Evolutionary conservation across 139 green algal species (phyloP), one percentile per base, ranked within the genome.

Genomic region (Chlorella vulgaris): DNA sequence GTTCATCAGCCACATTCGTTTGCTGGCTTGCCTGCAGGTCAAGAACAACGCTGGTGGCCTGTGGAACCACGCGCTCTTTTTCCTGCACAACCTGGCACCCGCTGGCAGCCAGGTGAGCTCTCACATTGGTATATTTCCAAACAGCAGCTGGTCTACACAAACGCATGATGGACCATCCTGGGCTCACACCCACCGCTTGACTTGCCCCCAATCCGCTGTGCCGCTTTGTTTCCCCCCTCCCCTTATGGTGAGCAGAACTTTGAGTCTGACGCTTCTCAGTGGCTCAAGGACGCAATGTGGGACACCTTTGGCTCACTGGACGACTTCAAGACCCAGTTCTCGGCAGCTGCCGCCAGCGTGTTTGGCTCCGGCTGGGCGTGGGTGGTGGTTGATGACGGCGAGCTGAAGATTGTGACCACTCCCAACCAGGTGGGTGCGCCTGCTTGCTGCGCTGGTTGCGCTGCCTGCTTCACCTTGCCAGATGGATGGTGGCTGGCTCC

Each of bases 331-430:
- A 38, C 68, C 4, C 84, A 86, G 71, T 89, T 94, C 36, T 69
- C 53, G 15, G 79, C 83, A 13, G 55, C 79, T 28, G 82, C 87
- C 38, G 85, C 79, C 33, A 83, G 55, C 31, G 78, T 92, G 33
- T 90, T 93, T 78, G 90, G 90, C 50, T 88, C 75, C 33, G 90
- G 90, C 71, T 94, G 90, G 90, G 89, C 81, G 2, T 84, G 79
- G 79, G 35, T 84, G 53, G 29, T 63, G 0, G 39, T 51, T 24
- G 22, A 38, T 47, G 4, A 22, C 28, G 69, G 80, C 33, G 51
- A 78, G 38, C 80, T 93, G 38, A 39, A 43, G 4, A 87, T 93
- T 39, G 74, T 69, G 22, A 91, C 89, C 33, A 91, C 88, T 3
- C 40, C 86, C 39, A 93, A 93, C 83, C 89, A 93, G 73, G 73